These are phyloP conservation scores for Fusarium sp. DNA, from an alignment of 2,329 filamentous ascomycete genomes.

Conservation along the genomic window DNA sequence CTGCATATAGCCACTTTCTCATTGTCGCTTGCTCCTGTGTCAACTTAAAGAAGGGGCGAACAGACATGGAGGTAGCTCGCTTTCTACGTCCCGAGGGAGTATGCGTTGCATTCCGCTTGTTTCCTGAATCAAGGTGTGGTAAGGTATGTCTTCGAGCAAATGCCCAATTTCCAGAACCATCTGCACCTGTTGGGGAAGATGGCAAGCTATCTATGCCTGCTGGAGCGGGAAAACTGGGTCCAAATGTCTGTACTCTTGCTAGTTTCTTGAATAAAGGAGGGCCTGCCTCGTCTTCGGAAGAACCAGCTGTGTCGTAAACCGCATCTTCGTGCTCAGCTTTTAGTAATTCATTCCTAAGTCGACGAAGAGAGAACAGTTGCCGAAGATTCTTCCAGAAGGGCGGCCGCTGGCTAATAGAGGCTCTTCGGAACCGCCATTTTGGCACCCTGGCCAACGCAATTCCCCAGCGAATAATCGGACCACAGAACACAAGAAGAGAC, in stretches of 20 bases:
- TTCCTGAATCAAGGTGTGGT: constrained; percentile 55
- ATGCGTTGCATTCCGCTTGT: constrained; percentile 58
- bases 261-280: constrained; percentile 37
- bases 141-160: constrained; percentile 64
- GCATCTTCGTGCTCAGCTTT: constrained; percentile 50
- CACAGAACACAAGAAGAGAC: constrained; percentile 77
- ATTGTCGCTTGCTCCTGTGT: constrained; percentile 81
- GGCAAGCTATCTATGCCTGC: constrained; percentile 29
- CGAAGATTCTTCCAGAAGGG: constrained; percentile 55
- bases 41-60: constrained; percentile 81
- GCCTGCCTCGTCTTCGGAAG: constrained; percentile 51
- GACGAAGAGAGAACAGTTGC: constrained; percentile 60
- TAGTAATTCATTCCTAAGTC: constrained; percentile 57
- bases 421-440: constrained; percentile 85
- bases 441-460: constrained; percentile 89
- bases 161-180: constrained; percentile 35
- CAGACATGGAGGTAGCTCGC: constrained; percentile 70
- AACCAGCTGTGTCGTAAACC: constrained; percentile 48
- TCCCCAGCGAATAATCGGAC: constrained; percentile 82
- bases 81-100: constrained; percentile 76
- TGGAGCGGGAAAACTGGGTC: constrained; percentile 23
- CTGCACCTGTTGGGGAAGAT: constrained; percentile 34
- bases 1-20: constrained; percentile 86
- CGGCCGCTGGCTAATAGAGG: constrained; percentile 53
- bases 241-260: constrained; percentile 50